Percentiles rank a stretch among this genome's conserved stretches.
Conservation (phyloP, 106 monocot genomes). For the Alisma plantagoaquatica region DNA sequence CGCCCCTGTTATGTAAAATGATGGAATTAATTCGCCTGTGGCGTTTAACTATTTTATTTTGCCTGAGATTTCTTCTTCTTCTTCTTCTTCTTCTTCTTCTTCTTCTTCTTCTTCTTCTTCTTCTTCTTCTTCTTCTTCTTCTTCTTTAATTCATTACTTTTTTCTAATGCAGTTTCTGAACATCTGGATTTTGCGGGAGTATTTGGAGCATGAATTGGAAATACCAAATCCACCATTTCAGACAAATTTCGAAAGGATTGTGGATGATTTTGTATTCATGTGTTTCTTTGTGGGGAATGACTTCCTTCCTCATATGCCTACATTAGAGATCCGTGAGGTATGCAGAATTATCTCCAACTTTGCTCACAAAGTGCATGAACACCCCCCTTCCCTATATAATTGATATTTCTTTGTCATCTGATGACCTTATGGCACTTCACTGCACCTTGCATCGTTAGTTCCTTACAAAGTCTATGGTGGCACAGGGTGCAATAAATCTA, state of each 20-base stretch:
- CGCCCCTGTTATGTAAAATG: no score
- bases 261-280: constrained; percentile 95
- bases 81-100: no score
- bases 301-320: constrained; percentile 96
- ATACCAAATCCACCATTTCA: constrained; percentile 67
- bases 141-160: background rate
- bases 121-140: background rate
- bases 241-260: constrained; percentile 65
- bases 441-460: no score
- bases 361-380: no score
- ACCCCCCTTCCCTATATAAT: no score
- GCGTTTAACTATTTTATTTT: no score
- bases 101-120: background rate
- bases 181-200: constrained; percentile 86
- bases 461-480: background rate
- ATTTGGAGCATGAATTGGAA: constrained; percentile 74
- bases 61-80: no score
- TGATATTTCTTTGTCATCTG: no score
- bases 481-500: constrained; percentile 88
- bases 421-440: no score
- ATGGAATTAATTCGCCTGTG: no score
- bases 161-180: constrained; percentile 64
- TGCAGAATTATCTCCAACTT: no score
- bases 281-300: constrained; percentile 99
- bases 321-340: constrained; percentile 98